Conservation (phyloP, 306 rosid species). For the Ceratonia siliqua region DNA sequence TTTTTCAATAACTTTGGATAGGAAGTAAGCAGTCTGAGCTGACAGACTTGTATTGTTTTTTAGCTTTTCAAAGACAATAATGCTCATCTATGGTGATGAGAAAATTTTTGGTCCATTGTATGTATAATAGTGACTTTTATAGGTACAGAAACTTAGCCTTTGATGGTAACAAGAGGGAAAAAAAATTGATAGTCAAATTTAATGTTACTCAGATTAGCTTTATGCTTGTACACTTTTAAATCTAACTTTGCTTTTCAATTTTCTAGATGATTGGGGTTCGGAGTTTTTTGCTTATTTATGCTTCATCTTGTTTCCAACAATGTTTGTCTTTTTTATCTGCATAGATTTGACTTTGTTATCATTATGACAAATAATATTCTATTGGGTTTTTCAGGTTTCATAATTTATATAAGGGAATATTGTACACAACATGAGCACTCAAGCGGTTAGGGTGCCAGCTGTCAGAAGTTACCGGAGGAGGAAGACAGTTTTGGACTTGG, state of each 20-base stretch:
- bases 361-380: not conserved
- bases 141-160: not conserved
- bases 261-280: not conserved
- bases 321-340: not conserved
- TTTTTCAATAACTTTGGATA: not conserved
- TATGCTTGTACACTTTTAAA: not conserved
- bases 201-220: not conserved
- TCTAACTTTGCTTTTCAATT: not conserved
- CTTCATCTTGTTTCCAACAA: not conserved
- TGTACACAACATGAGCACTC: not conserved
- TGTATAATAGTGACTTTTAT: not conserved
- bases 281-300: not conserved
- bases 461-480: slow-evolving; percentile 43
- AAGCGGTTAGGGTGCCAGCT: not conserved
- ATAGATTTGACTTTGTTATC: too few relatives aligned
- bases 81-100: not conserved
- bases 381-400: not conserved
- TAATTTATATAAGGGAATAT: not conserved
- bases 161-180: not conserved
- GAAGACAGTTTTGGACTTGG: slow-evolving; percentile 43
- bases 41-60: too few relatives aligned
- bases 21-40: too few relatives aligned
- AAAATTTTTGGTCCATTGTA: not conserved
- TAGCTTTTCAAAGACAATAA: too few relatives aligned
- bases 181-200: not conserved